Conservation (phyloP, 805 yeast genomes). For the Isabelozyma rhagii region DNA sequence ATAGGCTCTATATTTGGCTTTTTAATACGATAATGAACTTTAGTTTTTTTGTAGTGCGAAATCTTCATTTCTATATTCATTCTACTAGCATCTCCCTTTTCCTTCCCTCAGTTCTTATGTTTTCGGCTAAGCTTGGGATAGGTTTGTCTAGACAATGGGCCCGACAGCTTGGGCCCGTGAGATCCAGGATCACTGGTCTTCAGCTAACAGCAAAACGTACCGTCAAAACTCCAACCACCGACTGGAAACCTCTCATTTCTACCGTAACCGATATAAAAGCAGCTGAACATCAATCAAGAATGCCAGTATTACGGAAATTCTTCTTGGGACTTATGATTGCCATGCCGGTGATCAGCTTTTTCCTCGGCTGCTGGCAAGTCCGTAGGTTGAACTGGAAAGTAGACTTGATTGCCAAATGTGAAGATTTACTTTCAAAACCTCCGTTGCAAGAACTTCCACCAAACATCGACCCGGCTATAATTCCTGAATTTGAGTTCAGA, state of each 20-base stretch:
- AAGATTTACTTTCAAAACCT: slow-evolving; percentile 71
- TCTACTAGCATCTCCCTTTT: background rate
- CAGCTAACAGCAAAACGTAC: slow-evolving; percentile 10
- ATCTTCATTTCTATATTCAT: background rate
- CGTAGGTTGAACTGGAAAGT: slow-evolving; percentile 85
- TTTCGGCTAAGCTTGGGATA: background rate
- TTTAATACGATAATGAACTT: background rate
- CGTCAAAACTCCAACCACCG: slow-evolving; percentile 66
- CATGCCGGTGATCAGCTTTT: slow-evolving; percentile 85
- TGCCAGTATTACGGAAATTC: slow-evolving; percentile 33
- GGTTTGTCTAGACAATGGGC: background rate
- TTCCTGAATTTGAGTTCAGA: slow-evolving; percentile 77
- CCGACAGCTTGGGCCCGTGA: background rate
- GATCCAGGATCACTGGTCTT: background rate
- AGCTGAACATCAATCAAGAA: slow-evolving; percentile 37
- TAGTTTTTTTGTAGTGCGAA: background rate
- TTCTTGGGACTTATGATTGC: slow-evolving; percentile 51
- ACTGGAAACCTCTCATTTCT: slow-evolving; percentile 78
- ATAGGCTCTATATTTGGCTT: background rate
- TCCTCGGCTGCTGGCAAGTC: slow-evolving; percentile 92
- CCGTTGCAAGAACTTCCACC: slow-evolving; percentile 69
- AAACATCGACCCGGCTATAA: slow-evolving; percentile 58
- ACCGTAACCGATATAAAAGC: slow-evolving; percentile 31
- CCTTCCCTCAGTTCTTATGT: background rate
- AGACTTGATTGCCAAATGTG: slow-evolving; percentile 75